phyloP scores from a whole-genome alignment of 768 basidiomycete genomes.

The Peribolospora kevripleyi region DNA sequence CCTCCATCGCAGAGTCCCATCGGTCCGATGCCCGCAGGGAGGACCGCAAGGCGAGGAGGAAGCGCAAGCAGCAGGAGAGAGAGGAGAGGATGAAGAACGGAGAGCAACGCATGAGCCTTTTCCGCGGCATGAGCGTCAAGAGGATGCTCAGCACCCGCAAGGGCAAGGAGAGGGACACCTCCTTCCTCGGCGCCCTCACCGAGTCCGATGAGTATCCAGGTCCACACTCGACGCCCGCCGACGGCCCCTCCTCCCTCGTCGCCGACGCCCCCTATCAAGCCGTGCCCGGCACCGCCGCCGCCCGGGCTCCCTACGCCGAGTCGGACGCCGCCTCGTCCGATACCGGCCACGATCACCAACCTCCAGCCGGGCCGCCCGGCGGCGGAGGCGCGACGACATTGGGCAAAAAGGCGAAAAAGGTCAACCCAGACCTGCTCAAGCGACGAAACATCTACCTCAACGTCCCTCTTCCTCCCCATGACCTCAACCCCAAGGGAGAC shows the following conservation, averaged over 20 bases:
- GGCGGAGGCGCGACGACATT: no score
- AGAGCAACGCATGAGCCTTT: constrained; percentile 12
- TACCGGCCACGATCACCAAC: no score
- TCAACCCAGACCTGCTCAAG: constrained; percentile 23
- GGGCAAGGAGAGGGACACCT: no score
- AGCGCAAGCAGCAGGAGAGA: constrained; percentile 26
- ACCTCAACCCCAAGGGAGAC: constrained; percentile 45
- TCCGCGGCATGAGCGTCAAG: constrained; percentile 10
- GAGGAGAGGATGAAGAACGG: constrained; percentile 24
- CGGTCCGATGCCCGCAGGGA: constrained; percentile 32
- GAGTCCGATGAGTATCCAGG: no score
- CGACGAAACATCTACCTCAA: constrained; percentile 60
- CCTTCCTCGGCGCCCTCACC: no score
- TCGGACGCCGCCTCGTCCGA: no score
- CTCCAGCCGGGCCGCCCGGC: no score
- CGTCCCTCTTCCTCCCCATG: constrained; percentile 34
- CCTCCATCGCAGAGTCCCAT: constrained; percentile 66
- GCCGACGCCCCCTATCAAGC: no score
- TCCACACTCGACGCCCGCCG: no score
- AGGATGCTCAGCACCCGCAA: background rate
- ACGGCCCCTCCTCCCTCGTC: no score
- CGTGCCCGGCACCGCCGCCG: no score
- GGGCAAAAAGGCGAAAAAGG: background rate
- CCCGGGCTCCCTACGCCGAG: no score
- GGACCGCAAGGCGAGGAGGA: constrained; percentile 6